These are phyloP conservation scores for Tylopilus sp. DNA, from an alignment of 768 basidiomycete species.

Conservation along the genomic window DNA sequence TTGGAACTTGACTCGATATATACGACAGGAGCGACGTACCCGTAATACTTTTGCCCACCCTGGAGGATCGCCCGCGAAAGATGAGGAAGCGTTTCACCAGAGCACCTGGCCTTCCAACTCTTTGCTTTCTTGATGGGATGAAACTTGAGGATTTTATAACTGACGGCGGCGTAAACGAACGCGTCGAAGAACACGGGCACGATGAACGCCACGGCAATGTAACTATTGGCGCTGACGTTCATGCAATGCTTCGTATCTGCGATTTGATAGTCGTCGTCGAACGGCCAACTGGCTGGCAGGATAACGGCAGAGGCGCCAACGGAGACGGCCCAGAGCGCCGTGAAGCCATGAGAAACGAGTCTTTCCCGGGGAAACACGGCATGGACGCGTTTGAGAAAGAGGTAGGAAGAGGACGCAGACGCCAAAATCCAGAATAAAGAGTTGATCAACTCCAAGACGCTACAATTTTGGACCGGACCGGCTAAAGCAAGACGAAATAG, in stretches of 20 bases:
- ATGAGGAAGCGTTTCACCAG: constrained; percentile 27
- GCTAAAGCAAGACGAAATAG: constrained; percentile 8
- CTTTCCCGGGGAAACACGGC: constrained; percentile 30
- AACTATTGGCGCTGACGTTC: constrained; percentile 19
- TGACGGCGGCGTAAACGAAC: constrained; percentile 33
- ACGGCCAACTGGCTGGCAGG: constrained; percentile 19
- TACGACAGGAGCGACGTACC: constrained; percentile 22
- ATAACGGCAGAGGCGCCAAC: constrained; percentile 26
- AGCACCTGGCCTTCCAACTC: constrained; percentile 15
- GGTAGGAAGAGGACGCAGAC: constrained; percentile 28
- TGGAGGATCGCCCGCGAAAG: constrained; percentile 33
- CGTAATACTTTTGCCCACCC: constrained; percentile 39
- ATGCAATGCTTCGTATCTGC: constrained; percentile 34
- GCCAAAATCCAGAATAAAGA: constrained; percentile 19
- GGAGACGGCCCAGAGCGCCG: constrained; percentile 31
- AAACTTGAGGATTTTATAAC: constrained; percentile 26
- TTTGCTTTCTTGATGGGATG: constrained; percentile 10
- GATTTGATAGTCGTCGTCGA: constrained; percentile 25
- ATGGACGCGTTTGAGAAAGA: constrained; percentile 39
- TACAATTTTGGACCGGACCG: constrained; percentile 23
- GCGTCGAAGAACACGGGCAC: constrained; percentile 32
- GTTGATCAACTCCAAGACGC: constrained; percentile 13
- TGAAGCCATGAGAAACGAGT: constrained; percentile 22
- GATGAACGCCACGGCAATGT: constrained; percentile 27
- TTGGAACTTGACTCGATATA: not conserved